Evolutionary conservation across 495 filamentous ascomycete species (phyloP).

Genomic region (Ascodesmis nigricans): DNA sequence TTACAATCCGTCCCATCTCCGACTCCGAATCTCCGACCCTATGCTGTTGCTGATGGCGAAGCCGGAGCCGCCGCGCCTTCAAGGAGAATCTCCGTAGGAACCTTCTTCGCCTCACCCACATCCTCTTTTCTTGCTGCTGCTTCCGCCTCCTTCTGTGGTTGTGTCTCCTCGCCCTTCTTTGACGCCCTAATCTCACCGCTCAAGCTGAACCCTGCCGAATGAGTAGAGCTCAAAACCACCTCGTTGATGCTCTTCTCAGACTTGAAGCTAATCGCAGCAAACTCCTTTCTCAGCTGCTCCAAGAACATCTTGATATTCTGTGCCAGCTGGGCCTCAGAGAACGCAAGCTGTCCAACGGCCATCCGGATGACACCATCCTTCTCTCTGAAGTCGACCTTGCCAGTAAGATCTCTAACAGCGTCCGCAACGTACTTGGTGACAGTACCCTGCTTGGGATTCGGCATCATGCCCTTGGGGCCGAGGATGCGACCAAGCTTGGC

Average conservation of each 20-base stretch:
- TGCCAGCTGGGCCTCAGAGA: slow-evolving; percentile 65
- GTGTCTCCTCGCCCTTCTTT: not conserved
- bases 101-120: too few species aligned
- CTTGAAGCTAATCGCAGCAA: slow-evolving; percentile 41
- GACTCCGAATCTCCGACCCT: too few species aligned
- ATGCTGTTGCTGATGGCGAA: too few species aligned
- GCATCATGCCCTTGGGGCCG: slow-evolving; percentile 81
- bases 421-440: slow-evolving; percentile 55
- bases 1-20: too few species aligned
- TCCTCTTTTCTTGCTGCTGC: too few species aligned
- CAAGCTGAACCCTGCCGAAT: slow-evolving; percentile 66
- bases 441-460: slow-evolving; percentile 63
- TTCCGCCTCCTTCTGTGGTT: slow-evolving; percentile 1
- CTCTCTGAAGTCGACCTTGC: slow-evolving; percentile 72
- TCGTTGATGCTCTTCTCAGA: slow-evolving; percentile 68
- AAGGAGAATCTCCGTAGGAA: too few species aligned
- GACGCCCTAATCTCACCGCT: slow-evolving; percentile 55
- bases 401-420: slow-evolving; percentile 54
- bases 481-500: slow-evolving; percentile 52
- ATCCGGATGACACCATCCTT: slow-evolving; percentile 62
- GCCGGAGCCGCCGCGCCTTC: too few species aligned
- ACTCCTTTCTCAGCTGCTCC: slow-evolving; percentile 53
- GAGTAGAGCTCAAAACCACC: slow-evolving; percentile 79
- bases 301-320: slow-evolving; percentile 68
- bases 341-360: slow-evolving; percentile 74